Conservation (phyloP, 106 monocot species). For the Allium cepa region DNA sequence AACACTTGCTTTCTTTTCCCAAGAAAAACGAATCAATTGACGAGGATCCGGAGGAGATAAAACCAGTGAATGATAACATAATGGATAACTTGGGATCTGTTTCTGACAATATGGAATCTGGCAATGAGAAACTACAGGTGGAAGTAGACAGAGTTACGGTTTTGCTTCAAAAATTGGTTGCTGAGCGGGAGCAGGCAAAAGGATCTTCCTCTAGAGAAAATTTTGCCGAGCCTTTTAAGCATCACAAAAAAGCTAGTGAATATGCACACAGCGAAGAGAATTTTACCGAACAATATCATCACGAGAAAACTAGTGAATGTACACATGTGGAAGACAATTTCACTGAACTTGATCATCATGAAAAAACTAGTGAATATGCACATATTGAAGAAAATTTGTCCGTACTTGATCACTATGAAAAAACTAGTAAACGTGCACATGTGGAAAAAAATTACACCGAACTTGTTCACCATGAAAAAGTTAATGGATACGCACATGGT, state of each 20-base stretch:
- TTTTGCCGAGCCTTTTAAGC: not conserved
- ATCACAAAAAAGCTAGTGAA: not conserved
- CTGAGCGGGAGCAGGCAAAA: not conserved
- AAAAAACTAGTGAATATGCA: too few species aligned
- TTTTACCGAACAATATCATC: too few species aligned
- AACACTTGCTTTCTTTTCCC: too few species aligned
- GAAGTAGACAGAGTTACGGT: slow-evolving; percentile 17
- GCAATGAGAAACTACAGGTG: not conserved
- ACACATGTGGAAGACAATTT: too few species aligned
- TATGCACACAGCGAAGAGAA: not conserved
- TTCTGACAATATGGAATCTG: slow-evolving; percentile 1
- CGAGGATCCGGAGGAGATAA: slow-evolving; percentile 11
- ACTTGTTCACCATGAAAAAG: too few species aligned
- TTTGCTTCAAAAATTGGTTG: slow-evolving; percentile 17
- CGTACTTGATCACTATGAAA: too few species aligned
- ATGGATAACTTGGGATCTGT: not conserved
- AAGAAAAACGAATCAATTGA: too few species aligned
- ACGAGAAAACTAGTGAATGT: too few species aligned
- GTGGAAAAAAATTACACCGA: too few species aligned
- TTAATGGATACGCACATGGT: too few species aligned
- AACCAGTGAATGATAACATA: slow-evolving; percentile 2
- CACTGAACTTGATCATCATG: too few species aligned
- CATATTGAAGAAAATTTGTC: not conserved
- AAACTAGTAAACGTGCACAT: too few species aligned
- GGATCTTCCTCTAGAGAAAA: slow-evolving; percentile 7